phyloP scores from a whole-genome alignment of 1,139 yeast species.

The Taphrina communis region DNA sequence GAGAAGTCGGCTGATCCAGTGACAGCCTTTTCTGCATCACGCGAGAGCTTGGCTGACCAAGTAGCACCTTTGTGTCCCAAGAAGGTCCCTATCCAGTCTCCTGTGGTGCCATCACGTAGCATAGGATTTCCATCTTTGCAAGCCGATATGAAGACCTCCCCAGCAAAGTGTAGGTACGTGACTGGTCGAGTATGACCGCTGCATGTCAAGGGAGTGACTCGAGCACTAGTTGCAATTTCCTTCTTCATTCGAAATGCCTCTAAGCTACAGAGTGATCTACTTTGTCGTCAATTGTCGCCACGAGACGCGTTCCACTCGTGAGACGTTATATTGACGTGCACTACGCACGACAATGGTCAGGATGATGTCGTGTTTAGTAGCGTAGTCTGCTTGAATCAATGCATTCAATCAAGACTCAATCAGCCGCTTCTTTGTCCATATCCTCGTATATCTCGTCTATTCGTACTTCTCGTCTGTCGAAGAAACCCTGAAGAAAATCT shows the following conservation, averaged over 20 bases:
- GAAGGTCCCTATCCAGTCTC: conserved; percentile 55
- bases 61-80: conserved; percentile 54
- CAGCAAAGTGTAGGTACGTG: conserved; percentile 52
- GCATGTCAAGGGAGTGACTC: conserved; percentile 45
- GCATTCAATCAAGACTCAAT: not conserved
- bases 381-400: not conserved
- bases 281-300: too few relatives aligned
- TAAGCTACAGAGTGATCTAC: too few relatives aligned
- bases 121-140: conserved; percentile 55
- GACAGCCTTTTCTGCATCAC: conserved; percentile 49
- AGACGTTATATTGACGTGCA: too few relatives aligned
- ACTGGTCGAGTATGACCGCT: conserved; percentile 55
- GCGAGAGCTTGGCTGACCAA: conserved; percentile 52
- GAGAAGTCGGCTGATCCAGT: conserved; percentile 54
- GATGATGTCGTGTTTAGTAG: too few relatives aligned
- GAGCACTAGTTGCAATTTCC: conserved; percentile 28
- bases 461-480: not conserved
- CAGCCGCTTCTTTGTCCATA: not conserved
- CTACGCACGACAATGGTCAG: too few relatives aligned
- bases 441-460: not conserved
- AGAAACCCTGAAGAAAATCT: not conserved
- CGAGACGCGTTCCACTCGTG: too few relatives aligned
- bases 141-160: conserved; percentile 50
- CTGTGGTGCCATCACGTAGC: conserved; percentile 53
- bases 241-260: conserved; percentile 3